Evolutionary conservation across 192 early-diverging fungal species (phyloP).

Genomic region (Linnemannia exigua): DNA sequence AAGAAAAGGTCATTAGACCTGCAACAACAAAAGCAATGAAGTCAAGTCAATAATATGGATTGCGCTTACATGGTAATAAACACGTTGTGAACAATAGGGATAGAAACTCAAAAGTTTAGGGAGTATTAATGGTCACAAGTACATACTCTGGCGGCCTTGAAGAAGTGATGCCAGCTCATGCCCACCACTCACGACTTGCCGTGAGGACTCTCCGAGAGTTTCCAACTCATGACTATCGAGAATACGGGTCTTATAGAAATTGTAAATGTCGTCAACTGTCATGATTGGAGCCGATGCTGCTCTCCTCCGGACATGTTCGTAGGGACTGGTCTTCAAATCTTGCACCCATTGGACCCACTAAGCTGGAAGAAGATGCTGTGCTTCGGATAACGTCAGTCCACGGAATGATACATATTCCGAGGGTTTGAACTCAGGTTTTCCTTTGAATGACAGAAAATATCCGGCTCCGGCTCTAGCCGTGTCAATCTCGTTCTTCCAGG

Average conservation of each 20-base stretch:
- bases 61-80: too few relatives aligned
- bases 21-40: background rate
- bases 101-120: too few relatives aligned
- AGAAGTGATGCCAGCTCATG: slow-evolving; percentile 2
- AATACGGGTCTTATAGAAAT: too few relatives aligned
- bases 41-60: too few relatives aligned
- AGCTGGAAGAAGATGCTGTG: background rate
- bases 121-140: background rate
- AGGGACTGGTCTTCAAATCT: slow-evolving; percentile 4
- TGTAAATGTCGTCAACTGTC: too few relatives aligned
- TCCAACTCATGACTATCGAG: slow-evolving; percentile 8
- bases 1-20: background rate
- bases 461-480: too few relatives aligned
- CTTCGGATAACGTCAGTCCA: slow-evolving; percentile 4
- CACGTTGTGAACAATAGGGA: too few relatives aligned
- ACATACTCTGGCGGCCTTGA: slow-evolving; percentile 7
- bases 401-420: background rate
- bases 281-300: too few relatives aligned
- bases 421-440: too few relatives aligned
- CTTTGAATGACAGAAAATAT: too few relatives aligned
- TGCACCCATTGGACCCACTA: slow-evolving; percentile 13
- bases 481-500: too few relatives aligned
- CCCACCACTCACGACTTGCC: background rate
- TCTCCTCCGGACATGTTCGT: too few relatives aligned
- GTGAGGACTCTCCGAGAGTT: slow-evolving; percentile 18